A percentile compares a stretch with the other conserved stretches of the same genome.
These are phyloP conservation scores for Choricystis sp. DNA, from an alignment of 139 green algal genomes.

Conservation along the genomic window DNA sequence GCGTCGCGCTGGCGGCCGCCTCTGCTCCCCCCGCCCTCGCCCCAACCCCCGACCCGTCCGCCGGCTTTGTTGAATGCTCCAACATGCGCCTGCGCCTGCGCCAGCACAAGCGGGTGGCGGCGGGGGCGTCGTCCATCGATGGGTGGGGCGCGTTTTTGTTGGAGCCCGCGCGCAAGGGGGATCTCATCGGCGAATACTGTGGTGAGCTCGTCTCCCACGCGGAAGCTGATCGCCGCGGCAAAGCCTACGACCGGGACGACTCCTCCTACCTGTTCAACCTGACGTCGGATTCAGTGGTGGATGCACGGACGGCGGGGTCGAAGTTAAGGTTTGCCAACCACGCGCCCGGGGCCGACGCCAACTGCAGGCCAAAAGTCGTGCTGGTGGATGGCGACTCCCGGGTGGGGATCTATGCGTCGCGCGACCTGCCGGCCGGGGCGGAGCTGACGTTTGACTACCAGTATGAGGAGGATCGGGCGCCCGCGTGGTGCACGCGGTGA, in stretches of 20 bases:
- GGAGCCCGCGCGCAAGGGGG: conserved; percentile 30
- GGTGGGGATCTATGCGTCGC: conserved; percentile 52
- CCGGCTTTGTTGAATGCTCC: conserved; percentile 20
- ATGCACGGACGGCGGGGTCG: conserved; percentile 62
- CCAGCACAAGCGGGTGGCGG: conserved; percentile 36
- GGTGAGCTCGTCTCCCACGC: conserved; percentile 65
- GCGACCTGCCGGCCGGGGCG: conserved; percentile 33
- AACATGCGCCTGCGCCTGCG: conserved; percentile 67
- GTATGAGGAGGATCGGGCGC: conserved; percentile 3
- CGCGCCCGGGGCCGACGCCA: conserved; percentile 22
- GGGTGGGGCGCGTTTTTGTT: conserved; percentile 67
- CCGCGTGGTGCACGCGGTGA: too few species aligned
- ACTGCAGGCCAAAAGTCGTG: conserved; percentile 38
- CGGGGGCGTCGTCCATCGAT: conserved; percentile 27
- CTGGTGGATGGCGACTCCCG: conserved; percentile 69
- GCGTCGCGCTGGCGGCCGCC: neutral
- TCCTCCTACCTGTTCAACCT: conserved; percentile 87
- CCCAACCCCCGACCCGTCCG: neutral
- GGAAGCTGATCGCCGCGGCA: conserved; percentile 76
- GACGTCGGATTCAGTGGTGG: conserved; percentile 65
- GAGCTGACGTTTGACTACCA: conserved; percentile 62
- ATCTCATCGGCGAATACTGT: conserved; percentile 74
- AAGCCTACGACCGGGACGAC: conserved; percentile 69
- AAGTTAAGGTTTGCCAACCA: conserved; percentile 84
- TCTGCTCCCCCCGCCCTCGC: neutral